Percentiles rank a stretch among this genome's conserved stretches.
Evolutionary conservation across 1,284 basidiomycete genomes (phyloP).

Genomic region (Wallemia mellicola): DNA sequence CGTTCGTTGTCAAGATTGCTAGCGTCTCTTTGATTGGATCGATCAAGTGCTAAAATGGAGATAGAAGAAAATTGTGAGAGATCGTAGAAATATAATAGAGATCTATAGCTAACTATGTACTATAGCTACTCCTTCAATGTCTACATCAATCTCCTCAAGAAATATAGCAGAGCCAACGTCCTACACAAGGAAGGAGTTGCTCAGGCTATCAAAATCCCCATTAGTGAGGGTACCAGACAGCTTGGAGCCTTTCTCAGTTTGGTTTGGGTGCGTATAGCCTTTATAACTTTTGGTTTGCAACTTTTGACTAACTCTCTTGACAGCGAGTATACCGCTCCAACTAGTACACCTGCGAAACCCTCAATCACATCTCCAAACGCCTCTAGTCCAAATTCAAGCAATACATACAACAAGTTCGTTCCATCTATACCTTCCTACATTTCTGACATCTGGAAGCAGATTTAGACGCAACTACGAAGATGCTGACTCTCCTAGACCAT

Average conservation of each 20-base stretch:
- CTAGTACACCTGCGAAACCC: conserved; percentile 15
- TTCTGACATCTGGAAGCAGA: not conserved
- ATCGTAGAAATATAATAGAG: not conserved
- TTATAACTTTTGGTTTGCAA: conserved; percentile 4
- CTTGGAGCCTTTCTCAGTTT: conserved; percentile 51
- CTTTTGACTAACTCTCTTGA: not conserved
- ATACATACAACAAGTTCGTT: not conserved
- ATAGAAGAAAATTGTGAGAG: not conserved
- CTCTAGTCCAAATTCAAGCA: not conserved
- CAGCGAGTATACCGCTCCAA: not conserved
- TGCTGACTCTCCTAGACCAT: not conserved
- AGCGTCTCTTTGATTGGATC: not conserved
- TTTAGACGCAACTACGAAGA: not conserved
- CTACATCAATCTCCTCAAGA: not conserved
- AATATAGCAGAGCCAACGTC: conserved; percentile 21
- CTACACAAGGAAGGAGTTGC: conserved; percentile 34
- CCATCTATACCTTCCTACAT: not conserved
- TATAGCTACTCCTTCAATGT: not conserved
- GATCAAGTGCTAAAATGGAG: not conserved
- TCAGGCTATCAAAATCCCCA: conserved; percentile 40
- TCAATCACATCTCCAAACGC: conserved; percentile 12
- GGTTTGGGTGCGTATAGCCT: conserved; percentile 51
- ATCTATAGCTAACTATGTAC: not conserved
- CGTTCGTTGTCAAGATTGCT: no score
- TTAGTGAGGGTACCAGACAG: conserved; percentile 33